Percentiles rank a stretch among this genome's conserved stretches.
Evolutionary conservation across 2,329 filamentous ascomycete genomes (phyloP).

Genomic region (Knufia petricola): DNA sequence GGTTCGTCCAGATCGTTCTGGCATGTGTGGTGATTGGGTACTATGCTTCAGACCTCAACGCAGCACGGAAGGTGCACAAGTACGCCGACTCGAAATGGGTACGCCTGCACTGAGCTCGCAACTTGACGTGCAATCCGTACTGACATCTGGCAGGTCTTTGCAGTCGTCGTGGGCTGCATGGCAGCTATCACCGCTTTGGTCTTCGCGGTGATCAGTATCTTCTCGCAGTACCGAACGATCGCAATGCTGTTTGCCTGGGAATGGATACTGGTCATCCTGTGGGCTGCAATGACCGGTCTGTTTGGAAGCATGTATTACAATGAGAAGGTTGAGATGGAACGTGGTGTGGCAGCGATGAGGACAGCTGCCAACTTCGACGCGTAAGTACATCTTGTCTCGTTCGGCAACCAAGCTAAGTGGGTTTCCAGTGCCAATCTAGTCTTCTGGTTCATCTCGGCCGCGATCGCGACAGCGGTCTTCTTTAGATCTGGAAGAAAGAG

Average conservation of each 20-base stretch:
- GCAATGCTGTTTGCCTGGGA: conserved; percentile 54
- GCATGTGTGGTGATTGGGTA: conserved; percentile 69
- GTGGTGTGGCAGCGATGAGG: conserved; percentile 65
- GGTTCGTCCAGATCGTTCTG: conserved; percentile 66
- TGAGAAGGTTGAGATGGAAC: conserved; percentile 54
- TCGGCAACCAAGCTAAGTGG: not conserved
- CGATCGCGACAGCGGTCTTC: not conserved
- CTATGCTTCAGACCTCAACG: conserved; percentile 60
- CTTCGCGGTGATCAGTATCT: conserved; percentile 55
- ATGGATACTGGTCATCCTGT: conserved; percentile 62
- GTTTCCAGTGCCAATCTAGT: conserved; percentile 48
- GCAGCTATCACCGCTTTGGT: conserved; percentile 55
- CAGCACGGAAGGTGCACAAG: conserved; percentile 40
- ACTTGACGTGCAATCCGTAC: not conserved
- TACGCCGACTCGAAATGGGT: conserved; percentile 62
- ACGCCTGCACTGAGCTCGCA: conserved; percentile 22
- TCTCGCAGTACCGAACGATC: conserved; percentile 27
- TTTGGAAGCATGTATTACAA: conserved; percentile 75
- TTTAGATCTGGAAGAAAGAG: not conserved
- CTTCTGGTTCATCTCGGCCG: conserved; percentile 63
- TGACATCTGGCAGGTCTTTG: conserved; percentile 49
- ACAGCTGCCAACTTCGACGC: conserved; percentile 78
- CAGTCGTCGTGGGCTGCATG: conserved; percentile 58
- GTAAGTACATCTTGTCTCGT: not conserved
- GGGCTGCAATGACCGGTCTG: conserved; percentile 71